A percentile compares a stretch with the other conserved stretches of the same genome.
Conservation (phyloP, 306 rosid species). For the Gastrolobium villosum region DNA sequence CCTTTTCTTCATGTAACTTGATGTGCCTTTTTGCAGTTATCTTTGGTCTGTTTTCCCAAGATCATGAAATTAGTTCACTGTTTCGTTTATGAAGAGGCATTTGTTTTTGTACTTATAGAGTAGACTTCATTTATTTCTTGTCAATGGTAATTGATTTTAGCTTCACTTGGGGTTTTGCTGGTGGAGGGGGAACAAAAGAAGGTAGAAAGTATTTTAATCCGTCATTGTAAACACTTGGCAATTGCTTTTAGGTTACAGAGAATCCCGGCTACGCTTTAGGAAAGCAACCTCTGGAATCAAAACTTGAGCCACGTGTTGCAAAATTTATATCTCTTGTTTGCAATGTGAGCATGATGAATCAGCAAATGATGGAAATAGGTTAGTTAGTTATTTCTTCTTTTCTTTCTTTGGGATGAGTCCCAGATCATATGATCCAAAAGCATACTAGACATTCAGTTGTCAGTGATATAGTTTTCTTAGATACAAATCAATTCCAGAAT, state of each 20-base stretch:
- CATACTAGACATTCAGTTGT: no score
- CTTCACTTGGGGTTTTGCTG: constrained; percentile 9
- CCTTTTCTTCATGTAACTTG: constrained; percentile 36
- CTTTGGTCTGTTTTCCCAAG: background rate
- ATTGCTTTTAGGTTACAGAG: constrained; percentile 65
- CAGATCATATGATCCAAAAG: no score
- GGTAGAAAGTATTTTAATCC: constrained; percentile 14
- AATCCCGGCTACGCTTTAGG: constrained; percentile 51
- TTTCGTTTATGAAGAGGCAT: constrained; percentile 12
- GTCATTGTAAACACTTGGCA: constrained; percentile 44
- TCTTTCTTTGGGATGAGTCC: no score
- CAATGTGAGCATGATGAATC: constrained; percentile 96
- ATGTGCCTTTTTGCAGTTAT: constrained; percentile 19
- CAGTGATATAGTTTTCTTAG: no score
- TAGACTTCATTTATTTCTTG: constrained; percentile 6
- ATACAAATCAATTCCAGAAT: no score
- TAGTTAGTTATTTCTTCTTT: constrained; percentile 50
- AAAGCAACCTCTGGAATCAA: constrained; percentile 70
- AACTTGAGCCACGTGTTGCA: constrained; percentile 81
- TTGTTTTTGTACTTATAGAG: constrained; percentile 14
- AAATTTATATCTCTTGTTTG: constrained; percentile 91
- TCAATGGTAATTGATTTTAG: constrained; percentile 20
- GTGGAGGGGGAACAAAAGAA: constrained; percentile 1
- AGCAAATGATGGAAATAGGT: constrained; percentile 99
- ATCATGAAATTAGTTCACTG: constrained; percentile 21